phyloP scores from a whole-genome alignment of 305 asterid species.

The Ajuga reptans region DNA sequence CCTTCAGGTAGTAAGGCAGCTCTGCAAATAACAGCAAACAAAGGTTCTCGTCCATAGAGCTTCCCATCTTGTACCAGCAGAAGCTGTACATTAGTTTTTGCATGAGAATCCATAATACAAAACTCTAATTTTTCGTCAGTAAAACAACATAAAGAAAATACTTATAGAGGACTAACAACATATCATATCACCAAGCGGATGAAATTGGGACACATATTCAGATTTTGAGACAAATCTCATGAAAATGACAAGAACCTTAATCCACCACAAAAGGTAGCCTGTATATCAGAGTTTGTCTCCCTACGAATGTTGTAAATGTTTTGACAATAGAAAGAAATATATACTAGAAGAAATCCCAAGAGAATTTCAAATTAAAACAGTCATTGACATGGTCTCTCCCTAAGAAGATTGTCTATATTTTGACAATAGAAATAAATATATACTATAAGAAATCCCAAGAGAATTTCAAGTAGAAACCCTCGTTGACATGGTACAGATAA shows the following conservation, averaged over 20 bases:
- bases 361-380: too few species aligned
- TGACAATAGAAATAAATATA: background rate
- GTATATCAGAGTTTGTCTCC: too few species aligned
- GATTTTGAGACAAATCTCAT: background rate
- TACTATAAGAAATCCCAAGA: background rate
- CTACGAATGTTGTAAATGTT: too few species aligned
- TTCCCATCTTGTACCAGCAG: conserved; percentile 96
- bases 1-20: conserved; percentile 76
- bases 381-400: too few species aligned
- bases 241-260: background rate
- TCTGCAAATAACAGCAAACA: conserved; percentile 75
- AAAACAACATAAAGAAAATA: background rate
- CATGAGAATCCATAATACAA: conserved; percentile 30
- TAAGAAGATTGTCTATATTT: background rate
- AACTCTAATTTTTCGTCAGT: conserved; percentile 19
- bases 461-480: background rate
- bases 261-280: conserved; percentile 7
- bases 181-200: conserved; percentile 1
- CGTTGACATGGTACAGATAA: background rate
- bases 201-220: background rate
- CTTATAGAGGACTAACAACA: conserved; percentile 2
- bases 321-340: too few species aligned
- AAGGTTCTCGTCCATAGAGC: conserved; percentile 78
- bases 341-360: too few species aligned
- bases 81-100: conserved; percentile 54